Conservation (phyloP, 1,284 basidiomycete genomes). For the Austropuccinia psidii region DNA sequence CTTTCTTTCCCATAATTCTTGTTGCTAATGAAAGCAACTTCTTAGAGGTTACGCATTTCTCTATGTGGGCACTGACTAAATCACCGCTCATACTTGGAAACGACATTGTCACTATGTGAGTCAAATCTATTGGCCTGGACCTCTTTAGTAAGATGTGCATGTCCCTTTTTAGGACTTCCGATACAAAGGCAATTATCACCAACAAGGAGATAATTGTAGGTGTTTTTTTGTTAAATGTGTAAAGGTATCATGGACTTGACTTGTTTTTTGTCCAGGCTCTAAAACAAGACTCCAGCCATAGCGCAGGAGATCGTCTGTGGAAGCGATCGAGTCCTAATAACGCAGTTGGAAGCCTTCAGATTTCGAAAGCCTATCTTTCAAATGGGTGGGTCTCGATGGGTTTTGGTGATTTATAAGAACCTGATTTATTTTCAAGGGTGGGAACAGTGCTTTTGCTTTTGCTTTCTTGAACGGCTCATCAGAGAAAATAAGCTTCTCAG, state of each 20-base stretch:
- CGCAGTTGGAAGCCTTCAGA: slow-evolving; percentile 8
- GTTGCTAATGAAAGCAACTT: background rate
- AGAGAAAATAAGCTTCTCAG: background rate
- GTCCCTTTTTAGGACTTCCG: slow-evolving; percentile 37
- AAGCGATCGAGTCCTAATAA: background rate
- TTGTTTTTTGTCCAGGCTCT: background rate
- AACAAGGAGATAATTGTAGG: slow-evolving; percentile 31
- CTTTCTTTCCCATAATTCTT: no score
- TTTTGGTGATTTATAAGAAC: no score
- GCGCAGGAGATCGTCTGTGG: slow-evolving; percentile 25
- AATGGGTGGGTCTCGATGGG: background rate
- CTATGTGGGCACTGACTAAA: slow-evolving; percentile 45
- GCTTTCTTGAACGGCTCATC: slow-evolving; percentile 19
- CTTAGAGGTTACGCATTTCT: slow-evolving; percentile 42
- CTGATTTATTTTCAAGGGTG: background rate
- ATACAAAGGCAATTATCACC: slow-evolving; percentile 34
- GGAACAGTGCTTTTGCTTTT: slow-evolving; percentile 3
- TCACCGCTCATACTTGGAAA: slow-evolving; percentile 45
- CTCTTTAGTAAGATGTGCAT: no score
- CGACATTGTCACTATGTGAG: slow-evolving; percentile 41
- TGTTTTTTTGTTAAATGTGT: no score
- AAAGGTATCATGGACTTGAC: no score
- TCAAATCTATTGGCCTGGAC: background rate
- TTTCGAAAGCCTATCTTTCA: slow-evolving; percentile 27
- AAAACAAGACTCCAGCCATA: slow-evolving; percentile 13